Evolutionary conservation across 768 basidiomycete species (phyloP), one percentile per base, ranked within the genome.

Genomic region (Auricularia sp.): DNA sequence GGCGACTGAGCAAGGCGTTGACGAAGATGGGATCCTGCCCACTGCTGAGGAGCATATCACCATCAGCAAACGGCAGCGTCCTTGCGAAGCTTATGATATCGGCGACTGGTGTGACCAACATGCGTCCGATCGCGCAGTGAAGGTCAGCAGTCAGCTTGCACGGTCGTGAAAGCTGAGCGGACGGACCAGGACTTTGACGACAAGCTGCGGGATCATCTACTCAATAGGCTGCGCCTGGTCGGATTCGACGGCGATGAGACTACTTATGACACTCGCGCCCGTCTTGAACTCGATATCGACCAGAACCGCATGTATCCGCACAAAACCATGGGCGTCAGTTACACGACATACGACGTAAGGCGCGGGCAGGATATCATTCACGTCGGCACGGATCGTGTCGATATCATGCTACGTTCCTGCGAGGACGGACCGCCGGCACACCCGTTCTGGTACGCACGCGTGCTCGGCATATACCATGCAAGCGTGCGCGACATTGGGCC

Each of bases 311-410:
- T 77, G 2, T 77, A 73, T 14, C 18, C 29, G 0, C 75, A 76
- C 65, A 75, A 73, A 11, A 68, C 69, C 0, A 34, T 74, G 0
- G 65, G 61, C 0, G 13, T 77, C 37, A 75, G 75, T 44, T 76
- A 74, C 33, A 76, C 74, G 0, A 73, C 68, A 0, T 76, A 75
- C 18, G 70, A 76, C 35, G 65, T 75, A 6, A 62, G 63, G 5
- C 64, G 14, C 18, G 66, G 14, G 65, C 7, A 42, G 21, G 64
- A 65, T 21, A 58, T 36, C 6, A 33, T 65, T 4, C 54, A 65
- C 24, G 42, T 51, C 11, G 44, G 63, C 5, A 47, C 21, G 11
- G 29, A 47, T 33, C 42, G 44, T 5, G 21, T 42, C 33, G 63
- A 45, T 5, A 21, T 63, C 44, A 63, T 63, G 63, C 16, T 63